Evolutionary conservation across 148 eudicot species (phyloP), one percentile per base, ranked within the genome.

Genomic region (Nepenthes mirabilis): DNA sequence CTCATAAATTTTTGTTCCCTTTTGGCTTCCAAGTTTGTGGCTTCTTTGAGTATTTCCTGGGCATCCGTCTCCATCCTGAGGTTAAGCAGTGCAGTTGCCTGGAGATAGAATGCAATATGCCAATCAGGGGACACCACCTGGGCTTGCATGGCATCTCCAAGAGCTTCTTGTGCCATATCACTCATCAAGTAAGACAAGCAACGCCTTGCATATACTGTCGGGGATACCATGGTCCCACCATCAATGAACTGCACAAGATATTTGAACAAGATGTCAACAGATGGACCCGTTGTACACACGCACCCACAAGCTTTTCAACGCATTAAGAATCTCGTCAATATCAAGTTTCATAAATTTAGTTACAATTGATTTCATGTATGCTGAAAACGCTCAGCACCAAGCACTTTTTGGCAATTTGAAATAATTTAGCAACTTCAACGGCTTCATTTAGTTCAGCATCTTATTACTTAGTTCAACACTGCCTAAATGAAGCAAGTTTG

Each of bases 41-140:
- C 68, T 65, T 65, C 60, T 56, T 65, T 65, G 60, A 65, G 68
- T 43, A 47, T 47, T 56, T 65, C 68, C 12, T 56, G 61, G 45
- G 68, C 68, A 65, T 65, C 68, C 43, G 34, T 36, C 34, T 65
- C 68, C 68, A 65, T 65, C 43, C 68, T 60, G 14, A 65, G 68
- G 13, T 12, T 36, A 33, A 65, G 56, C 7, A 65, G 68, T 33
- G 60, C 68, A 13, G 68, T 43, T 65, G 68, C 68, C 45, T 65
- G 68, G 14, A 65, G 68, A 48, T 56, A 65, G 47, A 55, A 65
- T 10, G 68, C 68, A 34, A 65, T 65, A 43, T 65, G 68, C 68
- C 68, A 65, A 34, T 65, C 68, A 10, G 68, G 52, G 14, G 68
- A 55, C 14, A 65, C 54, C 11, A 35, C 54, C 60, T 65, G 68